Evolutionary conservation across 169 alveolate species (phyloP), one percentile per base, ranked within the genome.

Genomic region (Cryptosporidium parvum): DNA sequence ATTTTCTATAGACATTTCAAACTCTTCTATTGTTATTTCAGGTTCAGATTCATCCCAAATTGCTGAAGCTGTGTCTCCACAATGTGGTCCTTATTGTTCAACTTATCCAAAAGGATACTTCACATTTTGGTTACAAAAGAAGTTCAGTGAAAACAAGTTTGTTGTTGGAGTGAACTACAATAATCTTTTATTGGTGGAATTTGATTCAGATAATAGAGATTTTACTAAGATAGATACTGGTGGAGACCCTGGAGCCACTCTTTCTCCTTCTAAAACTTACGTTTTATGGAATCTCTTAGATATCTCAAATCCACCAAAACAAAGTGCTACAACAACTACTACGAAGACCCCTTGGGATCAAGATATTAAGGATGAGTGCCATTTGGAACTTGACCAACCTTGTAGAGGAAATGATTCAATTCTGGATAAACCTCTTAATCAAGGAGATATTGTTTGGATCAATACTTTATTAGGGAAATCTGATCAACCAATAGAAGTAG

Each of bases 281-380:
- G 5, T 14, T 16, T 16, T 65, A 1, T 65, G 72, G 72, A 35
- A n/a, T 33, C 6, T 65, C 6, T n/a, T 65, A 23, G 72, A 35
- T 14, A 31, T 65, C 21, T 33, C 72, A 12, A 29, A n/a, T 2
- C 21, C 51, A 6, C 72, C 72, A n/a, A 37, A 26, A 16, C 45
- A 65, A n/a, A 37, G n/a, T 26, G 72, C 86, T 51, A 73, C 86
- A 4, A 73, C 86, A 2, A 73, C 86, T 42, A 56, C 86, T 2
- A 73, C 86, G 18, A 62, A 73, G 52, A 59, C 18, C 4, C 86
- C 86, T 10, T 73, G 86, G 52, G 86, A 73, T n/a, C n/a, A 52
- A 39, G 72, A 65, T 1, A 42, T 33, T n/a, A 53, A 53, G 35
- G 71, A 73, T 58, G 86, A 73, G 26, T 73, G 86, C 0, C 68